Evolutionary conservation across 345 rosid species (phyloP).

Genomic region (Hypericum androsaemum): DNA sequence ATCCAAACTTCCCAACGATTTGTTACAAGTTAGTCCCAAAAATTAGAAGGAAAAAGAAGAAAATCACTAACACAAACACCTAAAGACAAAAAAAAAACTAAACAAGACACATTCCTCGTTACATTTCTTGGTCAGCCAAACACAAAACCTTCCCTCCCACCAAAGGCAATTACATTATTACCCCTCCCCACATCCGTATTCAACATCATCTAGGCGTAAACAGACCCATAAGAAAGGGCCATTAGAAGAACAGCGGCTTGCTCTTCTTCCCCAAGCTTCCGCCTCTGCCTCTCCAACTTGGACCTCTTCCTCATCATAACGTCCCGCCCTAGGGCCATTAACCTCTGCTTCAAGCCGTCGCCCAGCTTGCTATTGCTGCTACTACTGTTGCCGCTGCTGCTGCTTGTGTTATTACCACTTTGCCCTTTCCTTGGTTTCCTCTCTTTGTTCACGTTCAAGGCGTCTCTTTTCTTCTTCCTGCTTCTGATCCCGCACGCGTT

Average conservation of each 20-base stretch:
- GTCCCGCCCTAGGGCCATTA: slow-evolving; percentile 53
- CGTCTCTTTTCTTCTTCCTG: slow-evolving; percentile 70
- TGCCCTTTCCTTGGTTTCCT: slow-evolving; percentile 35
- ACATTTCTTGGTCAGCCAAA: neutral
- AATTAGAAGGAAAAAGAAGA: too few species aligned
- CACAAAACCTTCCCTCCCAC: neutral
- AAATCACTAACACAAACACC: too few species aligned
- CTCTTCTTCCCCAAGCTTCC: slow-evolving; percentile 74
- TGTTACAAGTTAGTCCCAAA: too few species aligned
- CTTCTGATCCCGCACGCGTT: slow-evolving; percentile 98
- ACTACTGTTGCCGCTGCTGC: slow-evolving; percentile 3
- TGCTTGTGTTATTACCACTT: slow-evolving; percentile 1
- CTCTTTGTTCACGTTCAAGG: slow-evolving; percentile 39
- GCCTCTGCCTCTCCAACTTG: slow-evolving; percentile 39
- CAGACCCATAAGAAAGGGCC: slow-evolving; percentile 80
- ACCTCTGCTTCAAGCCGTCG: slow-evolving; percentile 53
- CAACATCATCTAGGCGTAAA: slow-evolving; percentile 34
- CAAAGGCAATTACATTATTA: neutral
- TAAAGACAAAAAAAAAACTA: too few species aligned
- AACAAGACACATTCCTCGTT: neutral
- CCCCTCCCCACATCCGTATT: neutral
- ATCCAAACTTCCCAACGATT: too few species aligned
- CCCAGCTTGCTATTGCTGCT: slow-evolving; percentile 19
- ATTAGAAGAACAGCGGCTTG: slow-evolving; percentile 85
- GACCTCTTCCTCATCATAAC: slow-evolving; percentile 49